phyloP scores from a whole-genome alignment of 2,329 filamentous ascomycete species.

The Chrysosporium queenslandicum region DNA sequence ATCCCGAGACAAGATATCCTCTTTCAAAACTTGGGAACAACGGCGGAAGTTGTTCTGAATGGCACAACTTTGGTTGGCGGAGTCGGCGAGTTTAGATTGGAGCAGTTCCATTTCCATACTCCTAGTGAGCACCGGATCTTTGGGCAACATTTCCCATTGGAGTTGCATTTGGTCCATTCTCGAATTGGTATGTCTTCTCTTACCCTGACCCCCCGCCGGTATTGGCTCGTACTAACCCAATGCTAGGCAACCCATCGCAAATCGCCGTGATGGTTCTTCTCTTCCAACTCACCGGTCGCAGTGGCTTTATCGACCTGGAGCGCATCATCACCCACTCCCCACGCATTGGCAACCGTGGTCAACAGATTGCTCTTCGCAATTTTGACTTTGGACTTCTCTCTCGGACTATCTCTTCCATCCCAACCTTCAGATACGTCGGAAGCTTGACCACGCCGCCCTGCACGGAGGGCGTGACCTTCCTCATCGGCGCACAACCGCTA shows the following conservation, averaged over 20 bases:
- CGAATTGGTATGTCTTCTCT: constrained; percentile 2
- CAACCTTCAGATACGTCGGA: constrained; percentile 39
- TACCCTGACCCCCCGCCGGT: not conserved
- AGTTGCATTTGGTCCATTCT: constrained; percentile 48
- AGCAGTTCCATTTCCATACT: constrained; percentile 53
- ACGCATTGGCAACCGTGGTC: constrained; percentile 2
- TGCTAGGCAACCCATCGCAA: constrained; percentile 5
- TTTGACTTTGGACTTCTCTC: constrained; percentile 7
- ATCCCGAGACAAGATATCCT: constrained; percentile 19
- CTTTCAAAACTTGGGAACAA: constrained; percentile 41
- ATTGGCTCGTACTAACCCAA: not conserved
- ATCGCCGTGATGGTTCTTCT: constrained; percentile 8
- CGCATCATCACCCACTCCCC: not conserved
- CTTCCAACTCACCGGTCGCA: constrained; percentile 1
- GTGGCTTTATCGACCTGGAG: constrained; percentile 6
- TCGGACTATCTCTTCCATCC: constrained; percentile 34
- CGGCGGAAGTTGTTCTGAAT: constrained; percentile 44
- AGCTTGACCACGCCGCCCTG: constrained; percentile 56
- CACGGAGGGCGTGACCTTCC: constrained; percentile 47
- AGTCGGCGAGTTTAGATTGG: constrained; percentile 36
- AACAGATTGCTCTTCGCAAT: not conserved
- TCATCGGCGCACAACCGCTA: constrained; percentile 41
- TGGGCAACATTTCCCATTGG: constrained; percentile 42
- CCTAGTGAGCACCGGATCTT: constrained; percentile 49
- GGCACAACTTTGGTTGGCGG: constrained; percentile 37